These are phyloP conservation scores for Purpureocillium takamizusanense DNA, from an alignment of 2,329 filamentous ascomycete species.

Conservation along the genomic window DNA sequence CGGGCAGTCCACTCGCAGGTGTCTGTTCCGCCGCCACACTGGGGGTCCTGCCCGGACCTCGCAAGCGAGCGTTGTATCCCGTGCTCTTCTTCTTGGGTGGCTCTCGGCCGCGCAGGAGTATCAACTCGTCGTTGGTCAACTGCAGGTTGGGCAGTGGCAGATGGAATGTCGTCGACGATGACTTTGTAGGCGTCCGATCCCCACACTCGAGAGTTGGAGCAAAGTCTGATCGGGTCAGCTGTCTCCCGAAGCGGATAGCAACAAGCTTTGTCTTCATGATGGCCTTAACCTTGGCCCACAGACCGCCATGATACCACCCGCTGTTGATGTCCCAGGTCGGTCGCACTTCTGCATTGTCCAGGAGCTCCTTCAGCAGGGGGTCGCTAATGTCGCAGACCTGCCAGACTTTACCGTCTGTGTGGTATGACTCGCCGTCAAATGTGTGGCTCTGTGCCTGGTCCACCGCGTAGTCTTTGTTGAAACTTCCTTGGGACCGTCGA, in stretches of 20 bases:
- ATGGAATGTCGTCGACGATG: constrained; percentile 20
- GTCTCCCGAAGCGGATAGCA: constrained; percentile 49
- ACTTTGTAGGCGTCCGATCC: constrained; percentile 22
- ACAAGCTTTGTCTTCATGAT: constrained; percentile 84
- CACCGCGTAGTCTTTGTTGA: constrained; percentile 27
- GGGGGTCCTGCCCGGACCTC: constrained; percentile 12
- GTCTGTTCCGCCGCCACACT: constrained; percentile 9
- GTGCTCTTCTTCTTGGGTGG: constrained; percentile 26
- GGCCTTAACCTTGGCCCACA: constrained; percentile 73
- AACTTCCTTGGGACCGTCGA: constrained; percentile 27
- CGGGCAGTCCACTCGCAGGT: constrained; percentile 11
- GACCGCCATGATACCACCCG: constrained; percentile 79
- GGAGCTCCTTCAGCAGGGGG: constrained; percentile 57
- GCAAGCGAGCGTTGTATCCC: constrained; percentile 23
- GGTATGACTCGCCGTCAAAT: constrained; percentile 71
- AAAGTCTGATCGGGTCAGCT: constrained; percentile 31
- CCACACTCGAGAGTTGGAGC: constrained; percentile 22
- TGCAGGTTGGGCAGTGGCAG: constrained; percentile 24
- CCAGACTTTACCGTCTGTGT: constrained; percentile 81
- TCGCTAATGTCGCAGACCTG: constrained; percentile 90
- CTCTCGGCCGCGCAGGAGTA: constrained; percentile 21
- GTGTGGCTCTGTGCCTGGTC: constrained; percentile 52
- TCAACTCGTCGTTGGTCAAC: constrained; percentile 26
- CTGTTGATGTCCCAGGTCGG: constrained; percentile 53
- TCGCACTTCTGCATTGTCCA: constrained; percentile 54